Conservation (phyloP, 2,329 filamentous ascomycete species). For the Hypocrella siamensis region DNA sequence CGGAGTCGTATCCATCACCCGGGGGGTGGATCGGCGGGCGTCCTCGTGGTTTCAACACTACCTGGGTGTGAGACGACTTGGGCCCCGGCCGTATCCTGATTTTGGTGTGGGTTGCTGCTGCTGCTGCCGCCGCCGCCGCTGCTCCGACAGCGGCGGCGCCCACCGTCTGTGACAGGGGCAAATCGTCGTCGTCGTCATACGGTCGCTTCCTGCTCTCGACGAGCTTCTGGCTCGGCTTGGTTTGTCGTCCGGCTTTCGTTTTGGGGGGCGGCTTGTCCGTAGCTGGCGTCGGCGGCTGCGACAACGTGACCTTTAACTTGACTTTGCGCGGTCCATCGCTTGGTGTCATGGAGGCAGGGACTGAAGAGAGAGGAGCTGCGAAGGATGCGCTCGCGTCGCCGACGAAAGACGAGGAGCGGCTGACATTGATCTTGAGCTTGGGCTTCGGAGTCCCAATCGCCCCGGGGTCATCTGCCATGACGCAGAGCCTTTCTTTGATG, state of each 20-base stretch:
- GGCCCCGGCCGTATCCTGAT: constrained; percentile 33
- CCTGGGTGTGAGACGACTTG: constrained; percentile 19
- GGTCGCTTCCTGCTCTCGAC: constrained; percentile 44
- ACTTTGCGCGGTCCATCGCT: constrained; percentile 20
- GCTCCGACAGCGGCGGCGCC: constrained; percentile 5
- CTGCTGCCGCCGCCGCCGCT: background rate
- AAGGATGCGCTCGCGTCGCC: constrained; percentile 11
- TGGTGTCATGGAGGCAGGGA: constrained; percentile 9
- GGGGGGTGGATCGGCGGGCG: constrained; percentile 51
- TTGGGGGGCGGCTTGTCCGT: constrained; percentile 16
- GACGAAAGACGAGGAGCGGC: constrained; percentile 18
- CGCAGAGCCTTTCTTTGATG: too few relatives aligned
- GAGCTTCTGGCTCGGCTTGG: constrained; percentile 43
- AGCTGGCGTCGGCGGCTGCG: constrained; percentile 22
- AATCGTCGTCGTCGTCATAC: constrained; percentile 38
- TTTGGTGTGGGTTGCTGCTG: constrained; percentile 25
- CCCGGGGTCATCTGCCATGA: too few relatives aligned
- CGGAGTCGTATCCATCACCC: constrained; percentile 91
- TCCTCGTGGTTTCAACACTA: constrained; percentile 47
- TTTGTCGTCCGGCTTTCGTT: constrained; percentile 43
- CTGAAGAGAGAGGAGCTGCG: constrained; percentile 4
- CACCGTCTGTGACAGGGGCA: background rate
- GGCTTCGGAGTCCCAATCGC: constrained; percentile 21
- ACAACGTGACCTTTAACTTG: constrained; percentile 25
- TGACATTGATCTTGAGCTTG: constrained; percentile 23